Conservation (phyloP, 2,329 filamentous ascomycete species). For the Ploettnerulaceae sp. region DNA sequence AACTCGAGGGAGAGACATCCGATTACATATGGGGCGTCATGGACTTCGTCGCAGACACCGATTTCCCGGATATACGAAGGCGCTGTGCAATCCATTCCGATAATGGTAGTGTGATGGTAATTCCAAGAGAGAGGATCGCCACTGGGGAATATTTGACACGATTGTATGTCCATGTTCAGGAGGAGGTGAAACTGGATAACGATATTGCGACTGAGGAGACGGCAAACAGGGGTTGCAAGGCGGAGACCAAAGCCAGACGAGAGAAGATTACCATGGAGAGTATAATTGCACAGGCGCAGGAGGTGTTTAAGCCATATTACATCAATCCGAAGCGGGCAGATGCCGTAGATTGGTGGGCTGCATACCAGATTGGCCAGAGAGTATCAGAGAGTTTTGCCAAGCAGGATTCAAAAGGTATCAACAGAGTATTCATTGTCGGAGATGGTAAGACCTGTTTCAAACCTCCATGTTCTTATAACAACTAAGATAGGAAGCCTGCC, state of each 20-base stretch:
- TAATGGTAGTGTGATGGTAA: conserved; percentile 53
- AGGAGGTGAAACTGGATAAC: conserved; percentile 41
- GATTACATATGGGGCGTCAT: conserved; percentile 55
- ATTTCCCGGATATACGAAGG: conserved; percentile 56
- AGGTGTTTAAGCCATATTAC: conserved; percentile 53
- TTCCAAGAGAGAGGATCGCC: conserved; percentile 50
- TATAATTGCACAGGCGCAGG: conserved; percentile 60
- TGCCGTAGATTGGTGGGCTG: conserved; percentile 61
- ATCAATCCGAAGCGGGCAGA: conserved; percentile 61
- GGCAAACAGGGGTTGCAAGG: conserved; percentile 16
- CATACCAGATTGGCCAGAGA: conserved; percentile 53
- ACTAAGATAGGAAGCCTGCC: conserved; percentile 38
- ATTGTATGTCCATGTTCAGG: conserved; percentile 56
- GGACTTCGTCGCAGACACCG: conserved; percentile 35
- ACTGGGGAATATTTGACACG: conserved; percentile 42
- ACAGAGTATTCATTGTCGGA: conserved; percentile 49
- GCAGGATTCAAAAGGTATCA: conserved; percentile 12
- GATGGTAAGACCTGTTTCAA: conserved; percentile 31
- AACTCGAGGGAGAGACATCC: conserved; percentile 53
- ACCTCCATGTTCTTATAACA: background rate
- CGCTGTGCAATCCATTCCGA: conserved; percentile 49
- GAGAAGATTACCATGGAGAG: conserved; percentile 51
- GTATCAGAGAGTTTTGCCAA: conserved; percentile 45
- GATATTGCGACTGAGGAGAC: conserved; percentile 32
- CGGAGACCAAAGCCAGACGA: conserved; percentile 31